Evolutionary conservation across 2,329 filamentous ascomycete species (phyloP), one percentile per base, ranked within the genome.

Genomic region (Ascochyta rabiei): DNA sequence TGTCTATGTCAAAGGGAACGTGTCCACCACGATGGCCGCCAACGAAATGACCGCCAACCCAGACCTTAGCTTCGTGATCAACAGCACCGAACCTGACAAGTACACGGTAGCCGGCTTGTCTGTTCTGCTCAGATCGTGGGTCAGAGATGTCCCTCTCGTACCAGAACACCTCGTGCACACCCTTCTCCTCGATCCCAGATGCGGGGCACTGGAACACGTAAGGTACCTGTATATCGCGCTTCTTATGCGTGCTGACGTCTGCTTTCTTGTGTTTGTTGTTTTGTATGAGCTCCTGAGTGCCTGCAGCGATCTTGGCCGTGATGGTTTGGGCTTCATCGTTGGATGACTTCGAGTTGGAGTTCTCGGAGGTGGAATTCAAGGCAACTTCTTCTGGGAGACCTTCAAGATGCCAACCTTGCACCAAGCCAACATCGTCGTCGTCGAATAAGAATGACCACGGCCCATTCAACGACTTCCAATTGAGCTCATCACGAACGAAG

Each of bases 101-200:
- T 0, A 85, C 70, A 63, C 71, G 15, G 63, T 74, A 76, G 64
- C 16, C 78, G 71, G 48, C 46, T 1, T 69, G 65, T 39, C 75
- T 76, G 57, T 84, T 77, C 6, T 74, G 66, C 2, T 71, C 56
- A 1, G 69, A 75, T 34, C 84, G 80, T 44, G 82, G 73, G 60
- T 87, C 84, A 1, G 62, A 61, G 46, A 87, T 76, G 16, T 47
- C 60, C 6, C 76, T 79, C 71, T 88, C 83, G 63, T 89, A 89
- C 86, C 86, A 89, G 8, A 89, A 68, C 4, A 89, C 83, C 69
- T 89, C 85, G 66, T 89, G 87, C 2, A 85, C 84, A 44, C 81
- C 83, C 48, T 81, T 81, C 30, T 87, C 81, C 56, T 83, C 79
- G 60, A 89, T 83, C 2, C 85, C 85, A 0, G 86, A 88, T 0